phyloP scores from a whole-genome alignment of 805 yeast genomes.

The Kluyveromyces starmeri region DNA sequence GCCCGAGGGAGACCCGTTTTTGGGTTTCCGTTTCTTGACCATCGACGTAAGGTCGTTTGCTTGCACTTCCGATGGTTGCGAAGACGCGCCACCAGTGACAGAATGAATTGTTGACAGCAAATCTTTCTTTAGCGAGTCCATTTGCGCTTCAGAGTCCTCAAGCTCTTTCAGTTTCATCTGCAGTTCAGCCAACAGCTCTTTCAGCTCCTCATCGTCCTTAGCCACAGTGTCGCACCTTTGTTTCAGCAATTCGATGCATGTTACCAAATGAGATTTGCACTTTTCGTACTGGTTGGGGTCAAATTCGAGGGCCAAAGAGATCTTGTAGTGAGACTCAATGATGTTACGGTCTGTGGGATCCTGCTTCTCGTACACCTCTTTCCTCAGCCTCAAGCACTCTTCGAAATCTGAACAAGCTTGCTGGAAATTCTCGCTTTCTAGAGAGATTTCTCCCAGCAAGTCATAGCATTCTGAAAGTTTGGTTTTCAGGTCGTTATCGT shows the following conservation, averaged over 20 bases:
- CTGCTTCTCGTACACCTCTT: slow-evolving; percentile 1
- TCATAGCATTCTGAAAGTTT: slow-evolving; percentile 70
- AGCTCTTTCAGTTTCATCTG: slow-evolving; percentile 48
- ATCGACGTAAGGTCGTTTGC: slow-evolving; percentile 56
- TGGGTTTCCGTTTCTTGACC: slow-evolving; percentile 41
- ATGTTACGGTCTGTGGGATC: slow-evolving; percentile 41
- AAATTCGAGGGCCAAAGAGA: slow-evolving; percentile 72
- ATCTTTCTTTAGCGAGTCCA: slow-evolving; percentile 12
- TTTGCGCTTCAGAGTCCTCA: slow-evolving; percentile 31
- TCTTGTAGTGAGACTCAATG: slow-evolving; percentile 73
- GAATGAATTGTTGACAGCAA: slow-evolving; percentile 14
- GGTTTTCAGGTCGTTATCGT: slow-evolving; percentile 31
- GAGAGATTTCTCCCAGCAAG: slow-evolving; percentile 78
- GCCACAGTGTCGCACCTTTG: slow-evolving; percentile 32
- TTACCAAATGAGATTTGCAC: slow-evolving; percentile 46
- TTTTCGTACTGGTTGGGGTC: slow-evolving; percentile 36
- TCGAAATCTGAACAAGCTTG: slow-evolving; percentile 69
- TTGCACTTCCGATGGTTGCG: slow-evolving; percentile 8
- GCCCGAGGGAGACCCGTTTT: background rate
- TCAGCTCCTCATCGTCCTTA: slow-evolving; percentile 31
- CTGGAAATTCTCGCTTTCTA: slow-evolving; percentile 79
- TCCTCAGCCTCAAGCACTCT: slow-evolving; percentile 37
- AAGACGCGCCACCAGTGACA: slow-evolving; percentile 9
- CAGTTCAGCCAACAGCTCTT: slow-evolving; percentile 41
- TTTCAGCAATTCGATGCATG: slow-evolving; percentile 44